A percentile compares a stretch with the other conserved stretches of the same genome.
Evolutionary conservation across 371 early-diverging fungal genomes (phyloP).

Genomic region (Mucor mucedo): DNA sequence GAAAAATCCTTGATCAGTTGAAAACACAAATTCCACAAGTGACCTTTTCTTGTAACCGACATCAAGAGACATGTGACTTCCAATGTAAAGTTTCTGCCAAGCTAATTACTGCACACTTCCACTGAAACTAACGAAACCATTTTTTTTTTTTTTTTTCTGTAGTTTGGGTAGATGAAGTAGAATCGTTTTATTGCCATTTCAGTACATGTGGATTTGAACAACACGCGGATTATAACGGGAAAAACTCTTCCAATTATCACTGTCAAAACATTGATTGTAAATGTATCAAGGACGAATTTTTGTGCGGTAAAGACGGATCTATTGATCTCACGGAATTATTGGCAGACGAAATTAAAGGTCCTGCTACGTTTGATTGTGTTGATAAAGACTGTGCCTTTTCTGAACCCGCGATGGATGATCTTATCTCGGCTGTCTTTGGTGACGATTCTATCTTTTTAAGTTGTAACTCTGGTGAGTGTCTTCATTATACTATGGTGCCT

Average conservation of each 20-base stretch:
- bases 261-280: slow-evolving; percentile 74
- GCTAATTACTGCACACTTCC: no score
- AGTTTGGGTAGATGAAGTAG: slow-evolving; percentile 80
- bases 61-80: slow-evolving; percentile 63
- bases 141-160: not conserved
- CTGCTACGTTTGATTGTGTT: slow-evolving; percentile 72
- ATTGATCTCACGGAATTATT: slow-evolving; percentile 78
- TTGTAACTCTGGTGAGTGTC: slow-evolving; percentile 84
- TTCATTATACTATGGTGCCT: slow-evolving; percentile 88
- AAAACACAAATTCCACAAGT: slow-evolving; percentile 70
- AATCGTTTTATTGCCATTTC: slow-evolving; percentile 80
- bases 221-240: slow-evolving; percentile 35
- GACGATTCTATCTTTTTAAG: slow-evolving; percentile 74
- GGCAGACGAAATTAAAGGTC: slow-evolving; percentile 75
- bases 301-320: slow-evolving; percentile 80
- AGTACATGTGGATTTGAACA: slow-evolving; percentile 63
- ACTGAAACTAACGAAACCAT: no score
- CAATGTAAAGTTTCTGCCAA: slow-evolving; percentile 55
- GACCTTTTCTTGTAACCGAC: slow-evolving; percentile 68
- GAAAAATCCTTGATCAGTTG: slow-evolving; percentile 66
- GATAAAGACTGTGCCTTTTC: slow-evolving; percentile 69
- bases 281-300: slow-evolving; percentile 75
- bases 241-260: slow-evolving; percentile 57
- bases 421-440: slow-evolving; percentile 76
- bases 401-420: slow-evolving; percentile 76